These are phyloP conservation scores for Termitomyces sp. DNA, from an alignment of 768 basidiomycete genomes.

Conservation along the genomic window DNA sequence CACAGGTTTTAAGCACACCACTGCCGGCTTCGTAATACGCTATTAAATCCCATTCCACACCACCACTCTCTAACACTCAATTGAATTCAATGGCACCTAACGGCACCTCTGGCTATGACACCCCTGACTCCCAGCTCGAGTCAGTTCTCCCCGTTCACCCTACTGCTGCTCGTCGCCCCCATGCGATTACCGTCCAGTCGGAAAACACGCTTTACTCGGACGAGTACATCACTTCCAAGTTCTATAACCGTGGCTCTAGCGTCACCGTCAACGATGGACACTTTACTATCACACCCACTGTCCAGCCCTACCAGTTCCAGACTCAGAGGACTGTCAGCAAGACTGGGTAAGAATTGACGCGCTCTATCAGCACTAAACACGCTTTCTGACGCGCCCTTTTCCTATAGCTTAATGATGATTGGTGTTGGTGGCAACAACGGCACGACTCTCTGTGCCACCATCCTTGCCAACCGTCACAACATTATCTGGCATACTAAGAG, in stretches of 20 bases:
- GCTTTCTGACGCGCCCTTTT: constrained; percentile 1
- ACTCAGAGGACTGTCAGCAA: constrained; percentile 81
- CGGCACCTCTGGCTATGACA: constrained; percentile 62
- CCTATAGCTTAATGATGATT: constrained; percentile 85
- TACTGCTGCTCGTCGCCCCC: constrained; percentile 73
- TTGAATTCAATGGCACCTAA: constrained; percentile 29
- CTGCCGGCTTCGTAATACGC: constrained; percentile 56
- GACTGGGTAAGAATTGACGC: constrained; percentile 67
- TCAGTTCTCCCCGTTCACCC: constrained; percentile 72
- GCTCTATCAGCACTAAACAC: not conserved
- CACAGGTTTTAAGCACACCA: constrained; percentile 83
- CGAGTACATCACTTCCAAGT: constrained; percentile 79
- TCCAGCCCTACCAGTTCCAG: constrained; percentile 84
- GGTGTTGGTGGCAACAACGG: constrained; percentile 98
- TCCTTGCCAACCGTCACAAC: constrained; percentile 93
- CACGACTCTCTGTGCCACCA: constrained; percentile 86
- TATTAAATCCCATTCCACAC: constrained; percentile 27
- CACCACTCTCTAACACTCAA: not conserved
- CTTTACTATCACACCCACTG: constrained; percentile 73
- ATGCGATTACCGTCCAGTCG: constrained; percentile 75
- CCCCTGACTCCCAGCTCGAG: constrained; percentile 69
- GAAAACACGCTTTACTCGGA: constrained; percentile 78
- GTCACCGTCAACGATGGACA: constrained; percentile 69
- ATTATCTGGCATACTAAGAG: constrained; percentile 93
- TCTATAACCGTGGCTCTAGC: constrained; percentile 71